Conservation (phyloP, 768 basidiomycete species). For the Terana coerulea region DNA sequence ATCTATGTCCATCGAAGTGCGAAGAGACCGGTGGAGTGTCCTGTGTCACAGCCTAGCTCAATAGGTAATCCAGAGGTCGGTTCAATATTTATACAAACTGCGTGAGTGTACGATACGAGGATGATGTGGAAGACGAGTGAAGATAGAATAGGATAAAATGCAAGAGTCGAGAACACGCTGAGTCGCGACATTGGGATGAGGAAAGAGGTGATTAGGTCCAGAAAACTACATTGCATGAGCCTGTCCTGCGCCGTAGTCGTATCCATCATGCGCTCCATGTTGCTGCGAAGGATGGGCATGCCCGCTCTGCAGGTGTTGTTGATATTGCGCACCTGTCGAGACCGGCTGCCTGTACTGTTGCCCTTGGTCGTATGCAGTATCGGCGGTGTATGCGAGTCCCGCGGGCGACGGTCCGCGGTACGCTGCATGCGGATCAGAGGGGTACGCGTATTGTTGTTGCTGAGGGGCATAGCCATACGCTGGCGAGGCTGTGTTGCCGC, state of each 20-base stretch:
- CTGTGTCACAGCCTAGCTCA: background rate
- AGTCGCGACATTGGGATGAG: background rate
- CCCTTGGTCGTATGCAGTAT: slow-evolving; percentile 11
- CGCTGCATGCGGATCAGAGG: slow-evolving; percentile 5
- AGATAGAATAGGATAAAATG: slow-evolving; percentile 3
- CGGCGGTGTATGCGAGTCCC: slow-evolving; percentile 7
- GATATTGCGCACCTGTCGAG: slow-evolving; percentile 6
- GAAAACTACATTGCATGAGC: slow-evolving; percentile 24
- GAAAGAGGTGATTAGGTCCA: slow-evolving; percentile 6
- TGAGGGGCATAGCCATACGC: slow-evolving; percentile 16
- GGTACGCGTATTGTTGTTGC: slow-evolving; percentile 8
- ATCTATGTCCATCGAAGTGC: too few species aligned
- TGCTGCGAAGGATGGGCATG: slow-evolving; percentile 13
- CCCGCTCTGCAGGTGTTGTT: slow-evolving; percentile 11
- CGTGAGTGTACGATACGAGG: slow-evolving; percentile 6
- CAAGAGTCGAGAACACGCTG: background rate
- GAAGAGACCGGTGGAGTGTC: too few species aligned
- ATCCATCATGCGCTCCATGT: slow-evolving; percentile 14
- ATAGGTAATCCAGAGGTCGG: background rate
- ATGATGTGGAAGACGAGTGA: slow-evolving; percentile 3
- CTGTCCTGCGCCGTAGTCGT: slow-evolving; percentile 23
- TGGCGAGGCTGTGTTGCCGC: slow-evolving; percentile 6
- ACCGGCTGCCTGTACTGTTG: slow-evolving; percentile 11
- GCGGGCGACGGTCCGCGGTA: slow-evolving; percentile 1
- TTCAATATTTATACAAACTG: slow-evolving; percentile 10